Conservation (phyloP, 176 grass and related monocot species). For the Sorghum bicolor region Sorghum_bicolor_NCBIv3 NC_012877.2:4682501-4683000, state of each 20-base stretch:
- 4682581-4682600: conserved; percentile 83
- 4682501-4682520: not conserved
- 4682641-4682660: conserved; percentile 74
- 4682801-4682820: conserved; percentile 73
- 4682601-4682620: conserved; percentile 57
- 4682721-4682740: conserved; percentile 60
- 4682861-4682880: conserved; percentile 75
- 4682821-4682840: conserved; percentile 96
- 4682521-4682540: conserved; percentile 56
- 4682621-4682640: conserved; percentile 74
- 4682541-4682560: conserved; percentile 94
- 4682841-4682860: conserved; percentile 54
- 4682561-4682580: conserved; percentile 88
- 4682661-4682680: conserved; percentile 78
- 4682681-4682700: conserved; percentile 74
- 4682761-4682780: conserved; percentile 56
- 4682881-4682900: conserved; percentile 65
- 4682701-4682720: conserved; percentile 88
- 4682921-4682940: conserved; percentile 45
- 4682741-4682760: conserved; percentile 46
- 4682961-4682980: conserved; percentile 53
- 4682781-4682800: conserved; percentile 70
- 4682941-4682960: conserved; percentile 69
- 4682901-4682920: conserved; percentile 63
- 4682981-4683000: conserved; percentile 49